Percentiles rank a stretch among this genome's conserved stretches.
These are phyloP conservation scores for Colletotrichum shisoi DNA, from an alignment of 2,329 filamentous ascomycete species.

Conservation along the genomic window DNA sequence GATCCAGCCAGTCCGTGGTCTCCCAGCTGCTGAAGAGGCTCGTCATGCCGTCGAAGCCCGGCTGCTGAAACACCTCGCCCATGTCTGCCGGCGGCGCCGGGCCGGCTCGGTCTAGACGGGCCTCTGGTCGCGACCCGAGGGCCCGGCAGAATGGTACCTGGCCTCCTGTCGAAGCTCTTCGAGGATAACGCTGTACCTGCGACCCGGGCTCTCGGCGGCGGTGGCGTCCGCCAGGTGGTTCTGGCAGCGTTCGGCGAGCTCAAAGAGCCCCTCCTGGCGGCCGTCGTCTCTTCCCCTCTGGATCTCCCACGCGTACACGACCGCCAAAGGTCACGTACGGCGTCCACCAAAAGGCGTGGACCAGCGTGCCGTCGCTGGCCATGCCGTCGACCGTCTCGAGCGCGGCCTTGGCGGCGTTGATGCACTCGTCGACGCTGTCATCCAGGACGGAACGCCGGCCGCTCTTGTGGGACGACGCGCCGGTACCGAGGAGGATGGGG, in stretches of 20 bases:
- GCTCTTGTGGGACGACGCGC: constrained; percentile 48
- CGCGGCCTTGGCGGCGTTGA: constrained; percentile 57
- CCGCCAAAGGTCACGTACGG: constrained; percentile 63
- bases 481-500: constrained; percentile 57
- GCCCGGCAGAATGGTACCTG: constrained; percentile 19
- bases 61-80: constrained; percentile 28
- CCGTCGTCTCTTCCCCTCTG: constrained; percentile 40
- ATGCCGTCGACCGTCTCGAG: constrained; percentile 56
- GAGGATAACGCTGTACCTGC: constrained; percentile 61
- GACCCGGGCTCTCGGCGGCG: constrained; percentile 53
- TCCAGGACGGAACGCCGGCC: constrained; percentile 53
- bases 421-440: constrained; percentile 52
- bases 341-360: constrained; percentile 61
- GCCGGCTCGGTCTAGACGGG: not conserved
- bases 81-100: constrained; percentile 27
- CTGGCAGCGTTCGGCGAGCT: constrained; percentile 54
- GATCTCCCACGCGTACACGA: constrained; percentile 61
- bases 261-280: constrained; percentile 38
- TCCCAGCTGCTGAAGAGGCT: constrained; percentile 43
- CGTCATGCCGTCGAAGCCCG: constrained; percentile 35
- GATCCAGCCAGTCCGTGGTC: constrained; percentile 46
- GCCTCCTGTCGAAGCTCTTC: constrained; percentile 58
- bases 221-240: constrained; percentile 53
- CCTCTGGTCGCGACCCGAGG: not conserved
- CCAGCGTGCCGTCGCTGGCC: constrained; percentile 45